Conservation (phyloP, 2,329 filamentous ascomycete species). For the Diaporthe sp. region DNA sequence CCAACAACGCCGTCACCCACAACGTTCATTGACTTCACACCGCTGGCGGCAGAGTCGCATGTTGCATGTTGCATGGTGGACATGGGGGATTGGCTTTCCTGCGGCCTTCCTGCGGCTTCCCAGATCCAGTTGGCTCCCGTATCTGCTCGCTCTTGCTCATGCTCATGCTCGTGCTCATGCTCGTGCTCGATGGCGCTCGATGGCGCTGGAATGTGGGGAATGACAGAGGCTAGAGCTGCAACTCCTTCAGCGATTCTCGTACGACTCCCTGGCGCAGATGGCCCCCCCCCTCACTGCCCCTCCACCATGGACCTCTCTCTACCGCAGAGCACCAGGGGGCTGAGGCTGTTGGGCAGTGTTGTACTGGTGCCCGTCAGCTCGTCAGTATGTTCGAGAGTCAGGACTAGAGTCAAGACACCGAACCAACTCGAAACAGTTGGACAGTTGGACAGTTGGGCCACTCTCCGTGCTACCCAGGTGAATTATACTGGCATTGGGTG, state of each 20-base stretch:
- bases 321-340: background rate
- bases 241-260: slow-evolving; percentile 13
- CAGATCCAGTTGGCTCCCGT: slow-evolving; percentile 17
- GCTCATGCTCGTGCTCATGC: too few relatives aligned
- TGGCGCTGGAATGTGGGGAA: background rate
- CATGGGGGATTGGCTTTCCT: background rate
- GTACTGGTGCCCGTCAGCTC: background rate
- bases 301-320: background rate
- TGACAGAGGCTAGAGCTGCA: slow-evolving; percentile 1
- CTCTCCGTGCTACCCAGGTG: background rate
- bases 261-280: background rate
- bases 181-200: slow-evolving; percentile 1
- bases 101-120: slow-evolving; percentile 4
- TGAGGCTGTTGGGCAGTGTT: background rate
- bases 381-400: background rate
- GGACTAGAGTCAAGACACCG: background rate
- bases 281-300: background rate
- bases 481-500: background rate
- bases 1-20: slow-evolving; percentile 5
- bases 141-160: background rate
- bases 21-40: slow-evolving; percentile 9
- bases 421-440: slow-evolving; percentile 12
- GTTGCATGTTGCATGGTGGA: too few relatives aligned
- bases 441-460: background rate
- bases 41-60: slow-evolving; percentile 23